Percentiles rank a stretch among this genome's conserved stretches.
phyloP scores from a whole-genome alignment of 768 basidiomycete species.

The Amanita muscaria region DNA sequence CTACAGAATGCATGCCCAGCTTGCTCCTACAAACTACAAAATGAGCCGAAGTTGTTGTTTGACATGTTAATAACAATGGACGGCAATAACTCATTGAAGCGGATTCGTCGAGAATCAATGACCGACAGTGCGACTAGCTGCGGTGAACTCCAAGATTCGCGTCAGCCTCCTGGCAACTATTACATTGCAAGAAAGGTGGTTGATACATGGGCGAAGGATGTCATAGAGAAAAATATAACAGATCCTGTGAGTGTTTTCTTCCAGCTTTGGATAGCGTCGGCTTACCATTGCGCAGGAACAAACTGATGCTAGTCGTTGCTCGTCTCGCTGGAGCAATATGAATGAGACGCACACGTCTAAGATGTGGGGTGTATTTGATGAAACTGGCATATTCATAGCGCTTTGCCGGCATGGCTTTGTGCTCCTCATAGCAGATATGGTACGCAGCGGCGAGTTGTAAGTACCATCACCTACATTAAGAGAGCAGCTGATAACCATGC shows the following conservation, averaged over 20 bases:
- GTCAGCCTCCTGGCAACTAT: conserved; percentile 11
- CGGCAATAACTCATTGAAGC: no score
- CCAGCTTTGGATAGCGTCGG: background rate
- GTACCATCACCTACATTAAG: no score
- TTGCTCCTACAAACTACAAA: conserved; percentile 20
- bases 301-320: conserved; percentile 14
- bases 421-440: background rate
- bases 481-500: no score
- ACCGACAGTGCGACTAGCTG: background rate
- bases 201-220: conserved; percentile 14
- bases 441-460: background rate
- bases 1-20: conserved; percentile 19
- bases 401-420: conserved; percentile 24
- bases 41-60: conserved; percentile 15
- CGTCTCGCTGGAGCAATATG: conserved; percentile 16
- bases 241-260: background rate
- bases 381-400: conserved; percentile 21
- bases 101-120: conserved; percentile 15
- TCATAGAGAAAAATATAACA: background rate
- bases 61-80: conserved; percentile 17
- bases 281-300: conserved; percentile 1
- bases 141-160: conserved; percentile 11
- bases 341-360: no score
- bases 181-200: conserved; percentile 15
- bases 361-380: conserved; percentile 24